Conservation (phyloP, 2,329 filamentous ascomycete species). For the Colletotrichum tanaceti region DNA sequence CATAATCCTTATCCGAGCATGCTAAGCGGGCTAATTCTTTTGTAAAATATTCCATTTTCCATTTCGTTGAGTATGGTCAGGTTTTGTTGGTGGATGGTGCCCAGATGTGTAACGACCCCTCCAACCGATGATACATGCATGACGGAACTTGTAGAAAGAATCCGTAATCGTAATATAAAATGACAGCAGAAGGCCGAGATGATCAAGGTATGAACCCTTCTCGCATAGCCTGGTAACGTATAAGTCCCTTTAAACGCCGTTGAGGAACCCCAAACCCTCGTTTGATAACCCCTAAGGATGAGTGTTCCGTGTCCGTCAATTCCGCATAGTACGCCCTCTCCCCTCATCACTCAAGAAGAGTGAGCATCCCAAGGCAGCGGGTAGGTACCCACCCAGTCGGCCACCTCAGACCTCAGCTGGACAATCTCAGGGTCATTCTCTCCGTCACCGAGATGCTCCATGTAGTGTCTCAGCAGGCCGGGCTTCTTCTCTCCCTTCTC, state of each 20-base stretch:
- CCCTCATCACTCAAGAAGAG: conserved; percentile 41
- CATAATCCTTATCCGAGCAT: not conserved
- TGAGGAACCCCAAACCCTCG: conserved; percentile 1
- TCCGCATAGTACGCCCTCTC: not conserved
- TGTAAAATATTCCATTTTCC: not conserved
- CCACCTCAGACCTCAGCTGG: conserved; percentile 78
- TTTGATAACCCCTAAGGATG: not conserved
- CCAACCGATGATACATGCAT: not conserved
- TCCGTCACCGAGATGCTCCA: conserved; percentile 75
- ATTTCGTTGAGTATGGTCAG: conserved; percentile 19
- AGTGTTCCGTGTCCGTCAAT: conserved; percentile 6
- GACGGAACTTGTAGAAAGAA: not conserved
- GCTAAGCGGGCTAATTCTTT: not conserved
- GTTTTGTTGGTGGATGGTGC: not conserved
- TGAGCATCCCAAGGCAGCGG: conserved; percentile 72
- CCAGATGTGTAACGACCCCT: not conserved
- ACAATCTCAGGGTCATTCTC: conserved; percentile 77
- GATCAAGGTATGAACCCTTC: conserved; percentile 1
- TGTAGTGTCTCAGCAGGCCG: conserved; percentile 73
- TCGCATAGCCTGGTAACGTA: conserved; percentile 13
- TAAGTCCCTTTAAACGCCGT: conserved; percentile 29
- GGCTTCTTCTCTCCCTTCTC: conserved; percentile 74
- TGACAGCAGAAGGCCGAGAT: conserved; percentile 1
- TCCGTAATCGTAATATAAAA: conserved; percentile 3
- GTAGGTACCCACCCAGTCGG: conserved; percentile 81